These are phyloP conservation scores for Suillus sp. DNA, from an alignment of 768 basidiomycete species.

Conservation along the genomic window DNA sequence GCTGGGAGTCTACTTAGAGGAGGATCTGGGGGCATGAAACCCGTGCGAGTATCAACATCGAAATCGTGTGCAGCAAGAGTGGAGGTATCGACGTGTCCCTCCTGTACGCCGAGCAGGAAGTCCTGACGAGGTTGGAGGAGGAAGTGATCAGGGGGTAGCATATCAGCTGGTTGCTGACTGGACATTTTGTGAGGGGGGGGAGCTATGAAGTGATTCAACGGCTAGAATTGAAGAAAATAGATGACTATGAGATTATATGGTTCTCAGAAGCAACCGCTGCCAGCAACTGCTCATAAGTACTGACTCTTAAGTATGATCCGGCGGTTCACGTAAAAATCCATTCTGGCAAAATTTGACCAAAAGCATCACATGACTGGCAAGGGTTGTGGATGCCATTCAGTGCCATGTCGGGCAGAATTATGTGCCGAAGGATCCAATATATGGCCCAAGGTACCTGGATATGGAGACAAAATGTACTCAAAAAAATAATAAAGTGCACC, in stretches of 20 bases:
- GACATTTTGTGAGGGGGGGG: background rate
- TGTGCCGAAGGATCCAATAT: too few relatives aligned
- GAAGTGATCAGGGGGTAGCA: constrained; percentile 34
- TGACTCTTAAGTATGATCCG: background rate
- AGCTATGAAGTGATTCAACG: background rate
- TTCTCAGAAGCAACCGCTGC: too few relatives aligned
- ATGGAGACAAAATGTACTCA: too few relatives aligned
- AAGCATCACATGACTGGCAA: background rate
- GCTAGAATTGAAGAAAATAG: background rate
- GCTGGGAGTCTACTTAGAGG: constrained; percentile 64
- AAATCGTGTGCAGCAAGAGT: constrained; percentile 85
- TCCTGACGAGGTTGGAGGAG: constrained; percentile 39
- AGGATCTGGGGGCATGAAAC: constrained; percentile 85
- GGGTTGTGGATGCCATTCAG: too few relatives aligned
- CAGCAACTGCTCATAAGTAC: background rate
- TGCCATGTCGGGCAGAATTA: too few relatives aligned
- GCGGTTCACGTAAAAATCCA: background rate
- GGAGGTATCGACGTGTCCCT: constrained; percentile 46
- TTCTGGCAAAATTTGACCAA: background rate
- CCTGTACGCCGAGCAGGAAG: constrained; percentile 22
- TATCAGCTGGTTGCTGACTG: background rate
- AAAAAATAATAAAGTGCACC: too few relatives aligned
- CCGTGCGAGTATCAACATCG: constrained; percentile 88
- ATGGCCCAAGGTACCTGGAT: too few relatives aligned
- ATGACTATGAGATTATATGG: background rate